A percentile compares a stretch with the other conserved stretches of the same genome.
Evolutionary conservation across 805 yeast genomes (phyloP).

Genomic region (Wickerhamomyces mucosus): DNA sequence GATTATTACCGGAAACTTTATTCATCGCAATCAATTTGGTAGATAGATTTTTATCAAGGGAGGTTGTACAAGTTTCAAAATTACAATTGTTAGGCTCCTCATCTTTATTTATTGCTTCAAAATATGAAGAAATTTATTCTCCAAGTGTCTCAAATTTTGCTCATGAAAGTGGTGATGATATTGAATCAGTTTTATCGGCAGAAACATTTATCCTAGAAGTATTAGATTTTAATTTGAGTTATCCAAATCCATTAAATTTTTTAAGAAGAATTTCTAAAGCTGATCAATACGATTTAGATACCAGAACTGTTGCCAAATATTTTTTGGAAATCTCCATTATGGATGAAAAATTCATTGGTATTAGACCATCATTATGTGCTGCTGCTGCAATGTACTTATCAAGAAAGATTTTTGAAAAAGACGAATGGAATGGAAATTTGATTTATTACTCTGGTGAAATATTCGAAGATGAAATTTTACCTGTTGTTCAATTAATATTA

Average conservation of each 20-base stretch:
- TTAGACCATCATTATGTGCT: slow-evolving; percentile 72
- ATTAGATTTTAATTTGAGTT: slow-evolving; percentile 67
- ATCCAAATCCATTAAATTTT: slow-evolving; percentile 91
- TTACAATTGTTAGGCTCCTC: slow-evolving; percentile 84
- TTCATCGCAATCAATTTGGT: slow-evolving; percentile 76
- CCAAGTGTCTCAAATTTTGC: slow-evolving; percentile 85
- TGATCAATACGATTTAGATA: slow-evolving; percentile 84
- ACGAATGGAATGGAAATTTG: slow-evolving; percentile 78
- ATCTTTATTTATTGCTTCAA: slow-evolving; percentile 80
- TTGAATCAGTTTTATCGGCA: slow-evolving; percentile 77
- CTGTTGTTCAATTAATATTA: slow-evolving; percentile 64
- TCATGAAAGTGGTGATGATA: slow-evolving; percentile 71
- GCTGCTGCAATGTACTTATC: slow-evolving; percentile 88
- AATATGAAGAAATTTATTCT: slow-evolving; percentile 86
- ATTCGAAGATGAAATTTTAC: slow-evolving; percentile 59
- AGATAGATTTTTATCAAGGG: slow-evolving; percentile 78
- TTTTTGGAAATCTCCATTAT: slow-evolving; percentile 71
- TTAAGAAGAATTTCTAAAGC: slow-evolving; percentile 87
- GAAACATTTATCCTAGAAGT: slow-evolving; percentile 74
- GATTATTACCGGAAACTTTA: slow-evolving; percentile 79
- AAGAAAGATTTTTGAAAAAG: slow-evolving; percentile 60
- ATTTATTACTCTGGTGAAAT: slow-evolving; percentile 91
- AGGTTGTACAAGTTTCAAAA: slow-evolving; percentile 69
- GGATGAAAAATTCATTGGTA: slow-evolving; percentile 71
- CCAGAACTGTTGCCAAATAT: slow-evolving; percentile 85